Base-by-base conservation (phyloP, 2,329 filamentous ascomycete genomes). In the Pseudogymnoascus verrucosus region DNA sequence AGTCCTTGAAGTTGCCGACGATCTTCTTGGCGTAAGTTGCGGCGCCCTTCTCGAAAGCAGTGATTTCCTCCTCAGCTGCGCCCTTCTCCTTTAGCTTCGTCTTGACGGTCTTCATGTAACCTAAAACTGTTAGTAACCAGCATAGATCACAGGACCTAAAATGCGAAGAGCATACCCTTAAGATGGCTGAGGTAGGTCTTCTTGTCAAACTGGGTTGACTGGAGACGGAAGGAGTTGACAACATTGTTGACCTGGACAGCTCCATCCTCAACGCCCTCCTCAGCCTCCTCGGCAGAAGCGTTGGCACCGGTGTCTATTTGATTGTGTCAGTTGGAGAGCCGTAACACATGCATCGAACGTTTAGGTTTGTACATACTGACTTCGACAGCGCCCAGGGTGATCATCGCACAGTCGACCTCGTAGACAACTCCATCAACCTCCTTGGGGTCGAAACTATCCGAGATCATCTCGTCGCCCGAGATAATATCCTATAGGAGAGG, bases 401-500 rank as follows among this genome's bases (percentile, higher is more conserved):
- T 92, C 87, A 93, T 96, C 76, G 84, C 82, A 80, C 93, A 96
- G 81, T 99, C 89, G 75, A 88, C 89, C 83, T 98, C 93, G 81
- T 90, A 98, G 73, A 89, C 87, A 71, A 90, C 82, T 70, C 85
- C 87, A 77, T 93, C 90, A 68, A 93, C 76, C 77, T 89, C 82
- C 82, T 90, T 91, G 76, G 96, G 78, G 71, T 92, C 83, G 82
- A 89, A 97, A 71, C 90, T 95, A 82, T 98, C 93, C 74, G 95
- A 96, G 87, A 98, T 88, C 78, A 99, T 85, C 89, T 99, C 95
- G 81, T 97, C 93, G 70, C 82, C 90, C 78, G 86, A 90, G 79
- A 97, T 77, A 73, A 95, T 80, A 77, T 99, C 95, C 95, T 99
- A 62, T 57, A 37, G 16, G 19, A 59, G 19, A 34, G 31, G 36